Percentiles rank a stretch among this genome's conserved stretches.
Conservation (phyloP, 2,329 filamentous ascomycete species). For the Coleophoma eucalyptorum region DNA sequence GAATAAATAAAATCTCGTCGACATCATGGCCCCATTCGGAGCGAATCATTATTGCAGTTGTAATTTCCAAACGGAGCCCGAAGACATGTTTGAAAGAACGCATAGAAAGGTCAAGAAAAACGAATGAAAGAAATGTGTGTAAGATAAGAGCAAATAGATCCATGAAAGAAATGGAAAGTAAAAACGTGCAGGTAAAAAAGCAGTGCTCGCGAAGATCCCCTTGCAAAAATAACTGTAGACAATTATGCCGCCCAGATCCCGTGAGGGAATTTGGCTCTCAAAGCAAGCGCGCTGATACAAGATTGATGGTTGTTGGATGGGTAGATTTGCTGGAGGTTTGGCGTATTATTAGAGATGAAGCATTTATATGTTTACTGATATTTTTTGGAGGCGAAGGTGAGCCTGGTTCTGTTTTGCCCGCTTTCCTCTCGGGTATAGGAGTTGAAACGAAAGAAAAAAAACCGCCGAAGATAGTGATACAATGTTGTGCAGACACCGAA, state of each 20-base stretch:
- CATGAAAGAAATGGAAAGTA: slow-evolving; percentile 18
- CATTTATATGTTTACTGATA: slow-evolving; percentile 2
- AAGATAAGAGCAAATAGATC: slow-evolving; percentile 3
- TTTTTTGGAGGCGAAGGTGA: slow-evolving; percentile 6
- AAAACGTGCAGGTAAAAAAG: slow-evolving; percentile 5
- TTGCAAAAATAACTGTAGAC: slow-evolving; percentile 1
- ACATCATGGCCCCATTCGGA: background rate
- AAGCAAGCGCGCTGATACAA: background rate
- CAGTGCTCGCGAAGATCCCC: background rate
- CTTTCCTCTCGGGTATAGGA: slow-evolving; percentile 17
- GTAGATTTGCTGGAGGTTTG: background rate
- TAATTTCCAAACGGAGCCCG: background rate
- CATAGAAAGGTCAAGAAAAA: background rate
- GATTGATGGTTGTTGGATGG: background rate
- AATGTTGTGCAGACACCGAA: slow-evolving; percentile 12
- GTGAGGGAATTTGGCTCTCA: slow-evolving; percentile 9
- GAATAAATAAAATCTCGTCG: slow-evolving; percentile 1
- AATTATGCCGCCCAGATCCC: slow-evolving; percentile 11
- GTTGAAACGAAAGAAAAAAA: background rate
- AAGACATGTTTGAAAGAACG: background rate
- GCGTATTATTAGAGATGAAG: slow-evolving; percentile 3
- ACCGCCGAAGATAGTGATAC: slow-evolving; percentile 16
- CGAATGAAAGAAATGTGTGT: background rate
- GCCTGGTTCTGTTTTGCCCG: slow-evolving; percentile 20
- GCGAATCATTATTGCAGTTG: background rate